Base-by-base conservation (phyloP, 2,329 filamentous ascomycete species). In the Diaporthe sp. region DNA sequence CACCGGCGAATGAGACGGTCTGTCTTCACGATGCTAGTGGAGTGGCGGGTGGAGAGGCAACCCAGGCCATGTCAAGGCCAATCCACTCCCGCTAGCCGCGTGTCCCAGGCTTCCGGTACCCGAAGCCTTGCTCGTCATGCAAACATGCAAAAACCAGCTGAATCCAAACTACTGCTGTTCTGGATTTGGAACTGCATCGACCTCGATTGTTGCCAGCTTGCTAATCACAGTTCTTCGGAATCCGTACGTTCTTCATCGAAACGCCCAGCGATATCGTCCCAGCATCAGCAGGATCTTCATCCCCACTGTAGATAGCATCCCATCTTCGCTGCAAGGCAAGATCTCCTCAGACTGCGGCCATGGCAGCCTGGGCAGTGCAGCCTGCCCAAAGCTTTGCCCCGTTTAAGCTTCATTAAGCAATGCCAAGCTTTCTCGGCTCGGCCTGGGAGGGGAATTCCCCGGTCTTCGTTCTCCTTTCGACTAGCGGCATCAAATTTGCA, bases 371-470 rank as follows among this genome's bases (percentile, higher is more conserved):
- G 62, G 62, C 62, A 51, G 31, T 34, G 62, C 62, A 68, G 44
- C 62, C 19, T 34, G 51, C 34, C 34, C 34, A 72, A 53, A 34
- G 57, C 57, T 25, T 49, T 59, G 69, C 69, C 69, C 69, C 44
- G 4, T 72, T 62, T 28, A 44, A 53, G 46, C 44, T 59, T 53
- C 58, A 42, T 55, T 44, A 74, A 70, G 51, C 62, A 59, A 39
- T 25, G 72, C 72, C 62, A 70, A 74, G 61, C 61, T 49, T 74
- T 74, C 61, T 57, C 49, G 72, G 72, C 68, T 59, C 51, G 39
- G 9, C n/a, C 25, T 58, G 17, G 51, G 39, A 28, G 37, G 13
- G 65, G 22, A 31, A 53, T 39, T 28, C 7, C 31, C 46, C 58
- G 46, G 19, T 13, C 15, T 53, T 28, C 7, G 28, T 37, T 34